Percentiles rank a stretch among this genome's conserved stretches.
phyloP scores from a whole-genome alignment of 139 green algal species.

The Picochlorum sp. region DNA sequence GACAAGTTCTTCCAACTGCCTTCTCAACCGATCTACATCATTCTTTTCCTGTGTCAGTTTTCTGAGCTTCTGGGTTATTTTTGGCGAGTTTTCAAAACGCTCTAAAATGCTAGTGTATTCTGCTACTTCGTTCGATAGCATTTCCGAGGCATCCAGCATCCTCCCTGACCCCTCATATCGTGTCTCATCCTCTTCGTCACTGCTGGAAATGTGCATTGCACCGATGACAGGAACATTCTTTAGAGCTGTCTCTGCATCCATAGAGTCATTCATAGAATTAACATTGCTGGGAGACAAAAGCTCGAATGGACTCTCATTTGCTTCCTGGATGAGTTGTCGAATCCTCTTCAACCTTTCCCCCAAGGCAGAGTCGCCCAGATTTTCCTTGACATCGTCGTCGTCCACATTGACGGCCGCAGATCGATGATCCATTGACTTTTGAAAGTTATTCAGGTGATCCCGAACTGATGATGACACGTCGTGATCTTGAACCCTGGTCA shows the following conservation, averaged over 20 bases:
- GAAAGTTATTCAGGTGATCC: no score
- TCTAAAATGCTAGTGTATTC: not conserved
- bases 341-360: not conserved
- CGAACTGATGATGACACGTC: no score
- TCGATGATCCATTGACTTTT: no score
- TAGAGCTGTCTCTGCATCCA: not conserved
- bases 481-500: not conserved
- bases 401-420: no score
- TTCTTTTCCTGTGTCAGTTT: not conserved
- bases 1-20: not conserved
- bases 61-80: not conserved
- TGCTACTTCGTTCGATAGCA: not conserved
- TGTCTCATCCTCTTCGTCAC: not conserved
- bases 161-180: not conserved
- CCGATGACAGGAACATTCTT: not conserved
- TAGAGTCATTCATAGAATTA: not conserved
- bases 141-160: not conserved
- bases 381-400: not conserved
- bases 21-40: not conserved
- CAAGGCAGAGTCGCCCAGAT: not conserved
- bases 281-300: constrained; percentile 2
- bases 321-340: not conserved
- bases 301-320: not conserved
- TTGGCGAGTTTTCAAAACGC: not conserved
- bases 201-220: not conserved